phyloP scores from a whole-genome alignment of 371 early-diverging fungal species.

The Mortierella sp. region DNA sequence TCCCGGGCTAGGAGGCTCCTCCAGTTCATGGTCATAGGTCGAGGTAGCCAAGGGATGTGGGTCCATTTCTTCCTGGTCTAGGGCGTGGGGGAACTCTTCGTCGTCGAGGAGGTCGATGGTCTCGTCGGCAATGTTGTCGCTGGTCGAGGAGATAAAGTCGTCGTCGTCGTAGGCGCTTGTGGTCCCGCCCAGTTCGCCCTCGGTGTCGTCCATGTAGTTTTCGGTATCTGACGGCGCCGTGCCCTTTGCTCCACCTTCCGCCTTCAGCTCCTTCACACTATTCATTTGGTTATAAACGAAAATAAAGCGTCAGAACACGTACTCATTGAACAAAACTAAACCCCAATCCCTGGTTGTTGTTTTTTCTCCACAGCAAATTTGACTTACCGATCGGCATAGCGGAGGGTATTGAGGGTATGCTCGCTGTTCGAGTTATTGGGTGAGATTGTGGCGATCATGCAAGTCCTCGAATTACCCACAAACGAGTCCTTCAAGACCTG shows the following conservation, averaged over 20 bases:
- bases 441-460: constrained; percentile 98
- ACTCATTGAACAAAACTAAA: background rate
- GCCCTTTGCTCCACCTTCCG: constrained; percentile 60
- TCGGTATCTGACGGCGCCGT: constrained; percentile 27
- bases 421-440: constrained; percentile 94
- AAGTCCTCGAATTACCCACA: constrained; percentile 96
- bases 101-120: constrained; percentile 58
- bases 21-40: constrained; percentile 48
- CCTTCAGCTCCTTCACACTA: constrained; percentile 92
- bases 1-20: constrained; percentile 25
- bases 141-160: constrained; percentile 31
- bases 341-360: background rate
- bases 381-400: constrained; percentile 94
- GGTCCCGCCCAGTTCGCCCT: constrained; percentile 29
- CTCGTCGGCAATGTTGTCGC: constrained; percentile 41
- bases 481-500: constrained; percentile 99
- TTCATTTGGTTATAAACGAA: background rate
- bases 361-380: too few relatives aligned
- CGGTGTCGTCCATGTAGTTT: constrained; percentile 55
- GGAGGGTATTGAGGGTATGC: constrained; percentile 97
- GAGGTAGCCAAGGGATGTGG: constrained; percentile 32
- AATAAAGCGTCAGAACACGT: background rate
- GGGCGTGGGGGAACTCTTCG: constrained; percentile 61
- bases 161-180: constrained; percentile 64
- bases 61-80: constrained; percentile 45